Conservation (phyloP, 2,329 filamentous ascomycete species). For the Emergomyces pasteurianus region DNA sequence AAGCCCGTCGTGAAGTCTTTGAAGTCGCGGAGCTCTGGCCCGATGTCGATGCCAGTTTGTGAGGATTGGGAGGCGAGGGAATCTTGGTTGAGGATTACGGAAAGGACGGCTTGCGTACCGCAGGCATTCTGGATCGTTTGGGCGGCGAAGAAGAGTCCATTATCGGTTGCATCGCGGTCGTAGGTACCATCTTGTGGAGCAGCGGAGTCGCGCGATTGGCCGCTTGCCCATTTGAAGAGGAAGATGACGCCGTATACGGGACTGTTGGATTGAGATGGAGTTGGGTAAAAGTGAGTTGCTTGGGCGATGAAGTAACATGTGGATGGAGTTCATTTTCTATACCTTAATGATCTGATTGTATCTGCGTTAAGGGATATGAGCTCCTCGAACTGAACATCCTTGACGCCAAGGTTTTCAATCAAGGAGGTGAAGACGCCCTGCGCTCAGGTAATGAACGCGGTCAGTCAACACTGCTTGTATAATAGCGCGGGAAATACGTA, state of each 20-base stretch:
- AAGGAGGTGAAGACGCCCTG: constrained; percentile 95
- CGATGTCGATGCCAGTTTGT: constrained; percentile 50
- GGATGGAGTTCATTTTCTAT: constrained; percentile 3
- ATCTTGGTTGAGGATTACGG: constrained; percentile 76
- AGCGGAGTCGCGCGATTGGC: constrained; percentile 52
- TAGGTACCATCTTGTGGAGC: constrained; percentile 71
- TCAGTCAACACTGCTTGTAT: constrained; percentile 4
- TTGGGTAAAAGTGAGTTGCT: background rate
- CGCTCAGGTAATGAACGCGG: constrained; percentile 3
- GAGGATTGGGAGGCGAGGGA: constrained; percentile 18
- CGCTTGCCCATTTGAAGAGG: constrained; percentile 71
- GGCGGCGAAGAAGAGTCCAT: constrained; percentile 74
- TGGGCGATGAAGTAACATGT: background rate
- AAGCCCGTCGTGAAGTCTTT: constrained; percentile 80
- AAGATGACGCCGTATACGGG: constrained; percentile 94
- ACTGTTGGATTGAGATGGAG: constrained; percentile 27
- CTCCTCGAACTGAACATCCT: constrained; percentile 94
- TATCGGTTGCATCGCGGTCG: constrained; percentile 61
- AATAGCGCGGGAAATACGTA: background rate
- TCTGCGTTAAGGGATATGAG: constrained; percentile 77
- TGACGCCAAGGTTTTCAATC: constrained; percentile 81
- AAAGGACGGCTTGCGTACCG: constrained; percentile 88
- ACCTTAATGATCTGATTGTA: constrained; percentile 33
- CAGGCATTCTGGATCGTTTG: constrained; percentile 99
- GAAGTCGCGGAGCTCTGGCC: constrained; percentile 59